Evolutionary conservation across 1,139 yeast species (phyloP).

Genomic region (Taphrina communis): DNA sequence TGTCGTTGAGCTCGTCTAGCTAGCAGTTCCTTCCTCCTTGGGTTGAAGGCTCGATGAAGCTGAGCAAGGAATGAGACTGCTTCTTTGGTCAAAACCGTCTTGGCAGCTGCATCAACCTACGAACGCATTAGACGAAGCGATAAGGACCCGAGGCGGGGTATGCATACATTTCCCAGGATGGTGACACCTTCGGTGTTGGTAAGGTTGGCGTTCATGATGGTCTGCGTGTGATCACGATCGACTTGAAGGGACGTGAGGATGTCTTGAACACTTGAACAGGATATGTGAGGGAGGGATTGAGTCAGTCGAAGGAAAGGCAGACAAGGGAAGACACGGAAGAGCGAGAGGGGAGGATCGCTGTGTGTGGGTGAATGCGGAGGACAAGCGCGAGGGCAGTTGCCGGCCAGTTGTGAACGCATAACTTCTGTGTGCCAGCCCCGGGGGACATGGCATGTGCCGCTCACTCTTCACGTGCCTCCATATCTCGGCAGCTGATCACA

Average conservation of each 20-base stretch:
- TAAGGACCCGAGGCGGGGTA: neutral
- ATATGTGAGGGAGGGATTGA: neutral
- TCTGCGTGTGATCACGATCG: neutral
- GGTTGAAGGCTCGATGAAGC: slow-evolving; percentile 72
- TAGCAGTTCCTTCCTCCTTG: slow-evolving; percentile 65
- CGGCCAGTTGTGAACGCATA: too few species aligned
- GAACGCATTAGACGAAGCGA: neutral
- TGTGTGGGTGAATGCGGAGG: slow-evolving; percentile 21
- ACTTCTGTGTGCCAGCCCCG: too few species aligned
- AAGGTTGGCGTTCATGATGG: slow-evolving; percentile 35
- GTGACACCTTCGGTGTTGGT: slow-evolving; percentile 30
- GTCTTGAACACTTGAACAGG: neutral
- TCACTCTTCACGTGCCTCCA: slow-evolving; percentile 7
- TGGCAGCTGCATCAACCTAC: slow-evolving; percentile 38
- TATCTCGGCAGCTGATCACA: neutral
- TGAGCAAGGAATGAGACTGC: slow-evolving; percentile 76
- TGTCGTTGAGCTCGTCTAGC: slow-evolving; percentile 67
- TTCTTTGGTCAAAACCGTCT: slow-evolving; percentile 63
- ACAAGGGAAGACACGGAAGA: slow-evolving; percentile 8
- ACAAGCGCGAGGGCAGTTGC: neutral
- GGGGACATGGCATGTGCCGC: slow-evolving; percentile 3
- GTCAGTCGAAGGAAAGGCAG: neutral
- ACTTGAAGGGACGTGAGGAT: neutral
- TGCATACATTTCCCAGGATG: slow-evolving; percentile 31
- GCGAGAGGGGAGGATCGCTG: slow-evolving; percentile 10